phyloP scores from a whole-genome alignment of 2,329 filamentous ascomycete species.

The Myriangium duriaei region DNA sequence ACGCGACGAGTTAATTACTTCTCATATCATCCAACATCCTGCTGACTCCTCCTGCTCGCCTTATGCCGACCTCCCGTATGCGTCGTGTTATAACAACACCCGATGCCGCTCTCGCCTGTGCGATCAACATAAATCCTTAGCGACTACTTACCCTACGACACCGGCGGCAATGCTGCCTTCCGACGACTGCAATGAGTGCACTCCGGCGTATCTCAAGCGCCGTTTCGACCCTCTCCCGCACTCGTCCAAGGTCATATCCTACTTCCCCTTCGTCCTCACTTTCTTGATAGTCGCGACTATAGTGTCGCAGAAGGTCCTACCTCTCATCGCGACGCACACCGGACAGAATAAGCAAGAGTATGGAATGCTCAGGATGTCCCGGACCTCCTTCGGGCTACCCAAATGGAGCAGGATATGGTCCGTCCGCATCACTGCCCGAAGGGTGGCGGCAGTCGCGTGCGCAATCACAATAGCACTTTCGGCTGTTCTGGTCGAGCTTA shows the following conservation, averaged over 20 bases:
- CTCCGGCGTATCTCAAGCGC: conserved; percentile 37
- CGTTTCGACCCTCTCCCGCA: conserved; percentile 33
- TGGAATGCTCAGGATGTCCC: conserved; percentile 46
- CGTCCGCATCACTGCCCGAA: conserved; percentile 20
- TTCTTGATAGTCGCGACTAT: conserved; percentile 52
- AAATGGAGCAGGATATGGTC: conserved; percentile 13
- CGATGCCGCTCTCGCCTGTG: no score
- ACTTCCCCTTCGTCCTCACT: conserved; percentile 56
- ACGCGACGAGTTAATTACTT: no score
- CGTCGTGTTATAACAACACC: no score
- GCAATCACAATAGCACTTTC: conserved; percentile 65
- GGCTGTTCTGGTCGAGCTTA: conserved; percentile 64
- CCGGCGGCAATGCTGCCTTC: conserved; percentile 25
- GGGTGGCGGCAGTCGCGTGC: conserved; percentile 47
- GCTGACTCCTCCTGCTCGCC: no score
- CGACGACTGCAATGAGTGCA: conserved; percentile 45
- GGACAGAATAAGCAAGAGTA: conserved; percentile 47
- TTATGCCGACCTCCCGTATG: no score
- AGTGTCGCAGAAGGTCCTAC: conserved; percentile 58
- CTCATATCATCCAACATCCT: no score
- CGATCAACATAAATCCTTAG: no score
- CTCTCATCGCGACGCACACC: conserved; percentile 47
- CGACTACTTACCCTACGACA: no score
- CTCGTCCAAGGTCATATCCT: conserved; percentile 45
- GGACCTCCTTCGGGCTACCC: conserved; percentile 36